phyloP scores from a whole-genome alignment of 371 early-diverging fungal species.

The Actinomortierella wolfii region DNA sequence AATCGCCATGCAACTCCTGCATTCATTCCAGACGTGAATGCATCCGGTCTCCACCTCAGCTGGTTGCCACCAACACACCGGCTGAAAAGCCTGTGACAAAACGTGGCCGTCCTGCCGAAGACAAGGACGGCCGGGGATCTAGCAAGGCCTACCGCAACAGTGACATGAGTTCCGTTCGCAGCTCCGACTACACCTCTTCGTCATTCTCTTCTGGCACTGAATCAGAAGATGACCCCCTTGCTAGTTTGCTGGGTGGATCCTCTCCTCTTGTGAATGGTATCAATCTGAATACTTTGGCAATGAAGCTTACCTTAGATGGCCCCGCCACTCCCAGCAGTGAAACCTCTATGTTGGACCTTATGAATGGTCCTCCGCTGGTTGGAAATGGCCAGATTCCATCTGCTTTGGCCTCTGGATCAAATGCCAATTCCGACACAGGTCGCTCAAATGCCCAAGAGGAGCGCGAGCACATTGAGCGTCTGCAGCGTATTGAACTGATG shows the following conservation, averaged over 20 bases:
- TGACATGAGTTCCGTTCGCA: conserved; percentile 27
- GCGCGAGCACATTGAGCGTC: conserved; percentile 33
- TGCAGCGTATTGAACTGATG: conserved; percentile 27
- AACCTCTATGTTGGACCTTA: too few species aligned
- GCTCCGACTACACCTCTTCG: conserved; percentile 18
- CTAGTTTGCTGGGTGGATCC: too few species aligned
- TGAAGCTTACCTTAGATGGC: too few species aligned
- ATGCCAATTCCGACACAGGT: background rate
- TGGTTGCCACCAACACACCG: conserved; percentile 17
- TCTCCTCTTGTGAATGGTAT: too few species aligned
- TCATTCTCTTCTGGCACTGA: conserved; percentile 15
- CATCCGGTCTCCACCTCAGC: conserved; percentile 37
- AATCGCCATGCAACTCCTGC: conserved; percentile 45
- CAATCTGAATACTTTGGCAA: too few species aligned
- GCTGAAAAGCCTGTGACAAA: conserved; percentile 11
- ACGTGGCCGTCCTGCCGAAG: conserved; percentile 11
- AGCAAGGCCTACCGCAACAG: conserved; percentile 29
- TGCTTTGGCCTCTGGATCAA: too few species aligned
- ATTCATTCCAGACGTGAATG: conserved; percentile 47
- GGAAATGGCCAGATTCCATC: too few species aligned
- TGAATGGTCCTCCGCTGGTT: too few species aligned
- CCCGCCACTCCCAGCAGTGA: too few species aligned
- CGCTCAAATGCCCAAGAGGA: conserved; percentile 10
- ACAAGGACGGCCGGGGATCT: conserved; percentile 19
- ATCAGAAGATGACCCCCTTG: conserved; percentile 5